These are phyloP conservation scores for Mortierella sp. DNA, from an alignment of 371 early-diverging fungal genomes.

Conservation along the genomic window DNA sequence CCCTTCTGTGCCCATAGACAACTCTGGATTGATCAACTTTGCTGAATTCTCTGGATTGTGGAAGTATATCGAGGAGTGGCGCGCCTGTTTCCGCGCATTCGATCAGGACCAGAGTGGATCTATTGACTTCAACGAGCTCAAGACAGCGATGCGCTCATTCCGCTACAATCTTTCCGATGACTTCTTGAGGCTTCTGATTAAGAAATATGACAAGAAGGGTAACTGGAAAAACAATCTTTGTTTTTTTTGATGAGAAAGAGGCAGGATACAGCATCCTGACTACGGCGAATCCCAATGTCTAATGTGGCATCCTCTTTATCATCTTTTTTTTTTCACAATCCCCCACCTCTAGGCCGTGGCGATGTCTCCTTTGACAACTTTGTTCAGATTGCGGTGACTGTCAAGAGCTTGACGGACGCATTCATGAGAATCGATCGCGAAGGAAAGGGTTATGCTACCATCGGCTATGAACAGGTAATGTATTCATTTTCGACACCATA, in stretches of 20 bases:
- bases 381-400: constrained; percentile 74
- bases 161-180: constrained; percentile 71
- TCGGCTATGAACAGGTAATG: constrained; percentile 65
- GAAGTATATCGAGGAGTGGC: constrained; percentile 80
- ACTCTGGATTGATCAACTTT: constrained; percentile 69
- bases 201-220: constrained; percentile 72
- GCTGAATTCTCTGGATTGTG: constrained; percentile 69
- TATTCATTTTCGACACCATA: background rate
- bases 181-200: constrained; percentile 62
- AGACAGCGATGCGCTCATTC: constrained; percentile 68
- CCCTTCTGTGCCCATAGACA: too few relatives aligned
- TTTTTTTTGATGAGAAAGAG: too few relatives aligned
- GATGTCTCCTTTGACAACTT: constrained; percentile 75
- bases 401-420: constrained; percentile 74
- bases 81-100: constrained; percentile 70
- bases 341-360: constrained; percentile 29
- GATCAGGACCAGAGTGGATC: constrained; percentile 74
- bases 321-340: background rate
- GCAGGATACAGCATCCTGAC: too few relatives aligned
- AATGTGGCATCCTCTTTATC: background rate
- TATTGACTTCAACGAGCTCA: constrained; percentile 70
- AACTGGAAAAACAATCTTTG: constrained; percentile 23
- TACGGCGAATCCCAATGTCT: background rate
- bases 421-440: constrained; percentile 71
- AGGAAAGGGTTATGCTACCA: constrained; percentile 67